A percentile compares a stretch with the other conserved stretches of the same genome.
Evolutionary conservation across 192 early-diverging fungal genomes (phyloP).

Genomic region (Mortierella hygrophila): DNA sequence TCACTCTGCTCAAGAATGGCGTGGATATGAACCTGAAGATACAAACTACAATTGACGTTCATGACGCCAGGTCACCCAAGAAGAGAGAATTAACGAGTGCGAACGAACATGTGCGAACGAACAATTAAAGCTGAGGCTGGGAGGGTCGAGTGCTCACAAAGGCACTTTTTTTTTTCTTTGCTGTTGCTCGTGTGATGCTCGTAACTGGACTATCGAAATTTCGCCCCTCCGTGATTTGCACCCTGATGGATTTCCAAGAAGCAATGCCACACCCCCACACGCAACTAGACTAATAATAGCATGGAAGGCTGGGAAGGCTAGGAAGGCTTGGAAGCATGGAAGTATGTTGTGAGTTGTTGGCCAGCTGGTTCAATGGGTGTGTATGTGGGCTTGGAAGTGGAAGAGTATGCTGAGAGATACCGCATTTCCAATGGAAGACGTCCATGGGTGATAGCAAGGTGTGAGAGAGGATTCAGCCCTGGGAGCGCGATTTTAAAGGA

Average conservation of each 20-base stretch:
- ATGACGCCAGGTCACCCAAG: neutral
- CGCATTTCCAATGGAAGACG: no score
- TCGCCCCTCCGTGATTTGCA: neutral
- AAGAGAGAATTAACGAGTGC: neutral
- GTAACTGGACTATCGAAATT: neutral
- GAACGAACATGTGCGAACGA: neutral
- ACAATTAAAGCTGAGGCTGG: neutral
- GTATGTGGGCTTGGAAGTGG: no score
- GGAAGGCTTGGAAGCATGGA: no score
- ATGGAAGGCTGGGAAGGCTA: no score
- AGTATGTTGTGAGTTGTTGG: no score
- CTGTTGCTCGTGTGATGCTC: neutral
- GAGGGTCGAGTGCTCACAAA: neutral
- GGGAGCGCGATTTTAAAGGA: no score
- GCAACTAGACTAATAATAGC: no score
- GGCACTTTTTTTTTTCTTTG: neutral
- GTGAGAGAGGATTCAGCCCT: no score
- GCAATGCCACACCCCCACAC: no score
- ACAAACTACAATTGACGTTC: neutral
- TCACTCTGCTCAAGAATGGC: neutral
- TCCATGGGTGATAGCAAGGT: no score
- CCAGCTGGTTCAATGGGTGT: no score
- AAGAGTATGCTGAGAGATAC: no score
- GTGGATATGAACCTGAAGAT: neutral
- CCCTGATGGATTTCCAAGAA: neutral